Evolutionary conservation across 2,329 filamentous ascomycete species (phyloP), one percentile per base, ranked within the genome.

Genomic region (Peltaster fructicola): DNA sequence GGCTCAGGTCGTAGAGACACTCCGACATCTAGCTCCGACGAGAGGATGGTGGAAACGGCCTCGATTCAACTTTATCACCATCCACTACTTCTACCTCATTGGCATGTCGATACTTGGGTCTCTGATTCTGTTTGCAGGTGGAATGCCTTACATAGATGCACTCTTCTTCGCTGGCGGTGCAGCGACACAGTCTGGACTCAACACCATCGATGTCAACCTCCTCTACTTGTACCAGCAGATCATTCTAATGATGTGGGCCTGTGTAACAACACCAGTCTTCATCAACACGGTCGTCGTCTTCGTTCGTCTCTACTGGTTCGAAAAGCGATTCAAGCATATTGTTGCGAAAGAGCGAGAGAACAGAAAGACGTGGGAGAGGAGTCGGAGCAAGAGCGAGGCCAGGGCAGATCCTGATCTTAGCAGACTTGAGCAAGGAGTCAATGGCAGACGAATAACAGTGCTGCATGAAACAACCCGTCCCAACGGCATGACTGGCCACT

Each of bases 221-320:
- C 29, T 64, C 1, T 33, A 44, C 17, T 37, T 53, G 7, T 62
- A 61, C 38, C 59, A 63, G 36, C 61, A 65, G 39, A 45, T 79
- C 20, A 61, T 77, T 24, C 54, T 90, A 14, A 82, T 75, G 40
- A 41, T 82, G 5, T 60, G 79, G 19, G 59, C 74, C 4, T 73
- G 81, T 60, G 40, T 80, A 8, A 71, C 74, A 14, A 91, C 81
- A 24, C 82, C 82, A 1, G 88, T 92, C 32, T 73, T 77, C 22
- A 73, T 92, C 40, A 72, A 91, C 44, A 69, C 77, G 2, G 76
- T 69, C 21, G 81, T 98, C 21, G 88, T 98, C 6, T 85, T 92
- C 39, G 63, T 95, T 8, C 76, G 88, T 14, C 60, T 98, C 2
- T 93, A 92, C 53, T 98, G 85, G 85, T 98, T 98, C 47, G 84